Evolutionary conservation across 169 alveolate genomes (phyloP), one percentile per base, ranked within the genome.

Genomic region (Cryptosporidium bovis): DNA sequence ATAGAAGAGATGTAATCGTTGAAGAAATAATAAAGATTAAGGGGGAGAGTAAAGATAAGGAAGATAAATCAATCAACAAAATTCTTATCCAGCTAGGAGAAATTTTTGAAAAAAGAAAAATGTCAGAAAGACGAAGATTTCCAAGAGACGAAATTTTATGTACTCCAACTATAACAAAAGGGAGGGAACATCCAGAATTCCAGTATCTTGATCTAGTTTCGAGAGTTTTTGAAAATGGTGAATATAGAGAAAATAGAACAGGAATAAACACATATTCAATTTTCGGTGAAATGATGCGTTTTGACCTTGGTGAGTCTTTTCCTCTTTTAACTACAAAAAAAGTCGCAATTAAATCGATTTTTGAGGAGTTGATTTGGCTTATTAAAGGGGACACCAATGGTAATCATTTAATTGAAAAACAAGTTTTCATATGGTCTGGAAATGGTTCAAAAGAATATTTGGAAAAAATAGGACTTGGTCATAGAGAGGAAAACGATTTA

Each of bases 361-460:
- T 95, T 48, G 99, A 97, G 93, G 99, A 98, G 83, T 94, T 98
- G 48, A 83, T 97, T 2, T 97, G 99, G 99, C 97, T 97, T 90
- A 87, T 97, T 40, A 93, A 90, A 71, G 99, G 98, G 20, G 96
- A 95, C 85, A 98, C 99, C 40, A 96, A 97, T 90, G 99, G 99
- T 46, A 97, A 96, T 65, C 92, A 94, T 10, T 90, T 98, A 58
- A 77, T 95, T 7, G 96, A 96, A 55, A 97, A 97, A 90, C 95
- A 96, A 34, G 98, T 96, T 33, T 90, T 93, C 90, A 97, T 98
- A 58, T 98, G 99, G 99, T 99, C 97, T 77, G 97, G 96, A 16
- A 98, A 98, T 90, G 99, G 99, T 33, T 94, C 98, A n/a, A 93
- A 98, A 64, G 98, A 96, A 66, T 98, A 96, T 93, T 91, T 98